A percentile compares a stretch with the other conserved stretches of the same genome.
Conservation (phyloP, 306 rosid genomes). For the Glycine tomentella region DNA sequence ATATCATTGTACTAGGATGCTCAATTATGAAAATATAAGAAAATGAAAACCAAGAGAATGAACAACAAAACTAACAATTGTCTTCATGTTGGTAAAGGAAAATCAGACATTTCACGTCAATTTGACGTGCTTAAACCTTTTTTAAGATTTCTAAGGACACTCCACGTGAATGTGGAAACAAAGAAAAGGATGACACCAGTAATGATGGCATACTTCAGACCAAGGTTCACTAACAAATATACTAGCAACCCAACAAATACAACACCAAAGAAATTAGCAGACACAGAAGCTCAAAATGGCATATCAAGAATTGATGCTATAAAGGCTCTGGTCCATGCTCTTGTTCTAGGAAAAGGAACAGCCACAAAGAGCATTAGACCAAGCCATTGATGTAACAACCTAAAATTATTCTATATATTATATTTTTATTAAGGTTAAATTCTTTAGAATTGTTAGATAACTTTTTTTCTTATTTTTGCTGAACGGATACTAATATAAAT, state of each 20-base stretch:
- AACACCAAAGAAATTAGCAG: constrained; percentile 88
- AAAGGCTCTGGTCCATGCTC: constrained; percentile 94
- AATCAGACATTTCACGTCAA: not conserved
- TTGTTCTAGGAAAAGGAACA: constrained; percentile 96
- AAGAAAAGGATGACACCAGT: constrained; percentile 80
- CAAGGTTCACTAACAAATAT: constrained; percentile 55
- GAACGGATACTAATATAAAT: too few relatives aligned
- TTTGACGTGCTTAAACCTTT: constrained; percentile 55
- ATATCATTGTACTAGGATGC: constrained; percentile 30
- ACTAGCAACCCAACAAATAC: constrained; percentile 88
- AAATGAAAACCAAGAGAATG: constrained; percentile 25
- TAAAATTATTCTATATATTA: too few relatives aligned
- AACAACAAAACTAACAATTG: constrained; percentile 9
- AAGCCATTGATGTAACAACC: too few relatives aligned
- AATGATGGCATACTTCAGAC: constrained; percentile 64
- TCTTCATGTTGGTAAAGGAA: not conserved
- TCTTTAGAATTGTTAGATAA: too few relatives aligned
- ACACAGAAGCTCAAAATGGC: constrained; percentile 87
- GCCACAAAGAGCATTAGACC: constrained; percentile 96
- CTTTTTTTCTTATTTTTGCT: too few relatives aligned
- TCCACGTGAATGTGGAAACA: constrained; percentile 93
- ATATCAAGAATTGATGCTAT: constrained; percentile 91
- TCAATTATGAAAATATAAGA: constrained; percentile 18
- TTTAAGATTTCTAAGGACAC: constrained; percentile 69
- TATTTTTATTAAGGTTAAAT: too few relatives aligned